phyloP scores from a whole-genome alignment of 176 grass and related monocot genomes.

The Bonia amplexicaulis region DNA sequence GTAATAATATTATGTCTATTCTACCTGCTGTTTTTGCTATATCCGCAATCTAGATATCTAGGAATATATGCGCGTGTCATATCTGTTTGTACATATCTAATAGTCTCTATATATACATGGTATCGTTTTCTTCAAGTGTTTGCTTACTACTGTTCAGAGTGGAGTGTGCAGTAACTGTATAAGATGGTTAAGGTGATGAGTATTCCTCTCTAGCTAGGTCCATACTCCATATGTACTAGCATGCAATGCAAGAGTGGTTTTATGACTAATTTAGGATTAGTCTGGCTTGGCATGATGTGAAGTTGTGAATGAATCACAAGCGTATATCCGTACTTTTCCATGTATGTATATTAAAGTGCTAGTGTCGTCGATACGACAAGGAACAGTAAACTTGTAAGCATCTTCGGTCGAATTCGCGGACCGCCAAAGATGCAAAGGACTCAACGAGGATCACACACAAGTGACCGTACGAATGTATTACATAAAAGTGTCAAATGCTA shows the following conservation, averaged over 20 bases:
- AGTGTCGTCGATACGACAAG: too few relatives aligned
- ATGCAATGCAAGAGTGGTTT: background rate
- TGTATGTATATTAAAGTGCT: too few relatives aligned
- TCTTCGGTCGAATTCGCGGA: too few relatives aligned
- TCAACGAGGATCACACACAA: too few relatives aligned
- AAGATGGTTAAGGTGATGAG: background rate
- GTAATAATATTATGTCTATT: background rate
- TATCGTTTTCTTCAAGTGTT: background rate
- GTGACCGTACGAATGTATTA: too few relatives aligned
- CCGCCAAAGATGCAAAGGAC: too few relatives aligned
- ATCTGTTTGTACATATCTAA: constrained; percentile 9
- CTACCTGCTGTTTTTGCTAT: background rate
- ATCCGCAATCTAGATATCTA: background rate
- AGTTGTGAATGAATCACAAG: background rate
- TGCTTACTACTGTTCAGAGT: background rate
- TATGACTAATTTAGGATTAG: background rate
- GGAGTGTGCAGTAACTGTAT: background rate
- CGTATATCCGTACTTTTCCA: background rate
- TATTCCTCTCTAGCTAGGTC: background rate
- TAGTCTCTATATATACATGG: background rate
- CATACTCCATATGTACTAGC: too few relatives aligned
- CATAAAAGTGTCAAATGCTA: too few relatives aligned
- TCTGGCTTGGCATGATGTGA: background rate
- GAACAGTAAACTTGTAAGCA: too few relatives aligned
- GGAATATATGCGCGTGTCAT: background rate